Percentiles rank a stretch among this genome's conserved stretches.
phyloP scores from a whole-genome alignment of 345 rosid genomes.

The Gossypium sturtianum region DNA sequence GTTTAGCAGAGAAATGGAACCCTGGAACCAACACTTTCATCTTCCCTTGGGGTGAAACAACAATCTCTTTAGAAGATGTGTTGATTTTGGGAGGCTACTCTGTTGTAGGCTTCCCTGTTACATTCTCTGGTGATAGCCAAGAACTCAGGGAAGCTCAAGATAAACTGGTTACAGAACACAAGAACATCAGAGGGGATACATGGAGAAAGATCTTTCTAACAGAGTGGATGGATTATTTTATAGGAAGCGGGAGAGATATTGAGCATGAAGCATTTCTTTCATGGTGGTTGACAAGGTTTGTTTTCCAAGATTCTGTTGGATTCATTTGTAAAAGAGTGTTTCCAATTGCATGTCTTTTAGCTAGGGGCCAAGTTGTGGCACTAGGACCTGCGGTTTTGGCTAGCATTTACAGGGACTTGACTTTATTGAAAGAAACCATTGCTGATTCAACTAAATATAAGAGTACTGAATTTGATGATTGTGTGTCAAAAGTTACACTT shows the following conservation, averaged over 20 bases:
- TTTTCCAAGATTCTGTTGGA: slow-evolving; percentile 18
- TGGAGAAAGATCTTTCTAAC: slow-evolving; percentile 19
- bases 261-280: slow-evolving; percentile 63
- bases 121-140: background rate
- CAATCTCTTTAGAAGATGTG: slow-evolving; percentile 43
- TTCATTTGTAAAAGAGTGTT: slow-evolving; percentile 15
- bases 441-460: background rate
- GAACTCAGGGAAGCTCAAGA: slow-evolving; percentile 11
- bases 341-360: slow-evolving; percentile 42
- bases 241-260: slow-evolving; percentile 33
- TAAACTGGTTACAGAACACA: background rate
- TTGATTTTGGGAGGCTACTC: slow-evolving; percentile 39
- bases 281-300: slow-evolving; percentile 45
- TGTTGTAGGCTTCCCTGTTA: slow-evolving; percentile 39
- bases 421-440: slow-evolving; percentile 5
- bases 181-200: slow-evolving; percentile 1
- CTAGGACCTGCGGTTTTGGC: slow-evolving; percentile 59
- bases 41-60: slow-evolving; percentile 58
- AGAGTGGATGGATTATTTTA: slow-evolving; percentile 37
- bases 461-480: background rate
- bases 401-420: slow-evolving; percentile 13
- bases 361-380: slow-evolving; percentile 39
- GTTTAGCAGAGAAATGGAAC: slow-evolving; percentile 42
- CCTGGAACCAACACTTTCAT: slow-evolving; percentile 43
- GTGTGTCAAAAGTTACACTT: background rate